Evolutionary conservation across 2,329 filamentous ascomycete species (phyloP), one percentile per base, ranked within the genome.

Genomic region (Hansfordia pulvinata): DNA sequence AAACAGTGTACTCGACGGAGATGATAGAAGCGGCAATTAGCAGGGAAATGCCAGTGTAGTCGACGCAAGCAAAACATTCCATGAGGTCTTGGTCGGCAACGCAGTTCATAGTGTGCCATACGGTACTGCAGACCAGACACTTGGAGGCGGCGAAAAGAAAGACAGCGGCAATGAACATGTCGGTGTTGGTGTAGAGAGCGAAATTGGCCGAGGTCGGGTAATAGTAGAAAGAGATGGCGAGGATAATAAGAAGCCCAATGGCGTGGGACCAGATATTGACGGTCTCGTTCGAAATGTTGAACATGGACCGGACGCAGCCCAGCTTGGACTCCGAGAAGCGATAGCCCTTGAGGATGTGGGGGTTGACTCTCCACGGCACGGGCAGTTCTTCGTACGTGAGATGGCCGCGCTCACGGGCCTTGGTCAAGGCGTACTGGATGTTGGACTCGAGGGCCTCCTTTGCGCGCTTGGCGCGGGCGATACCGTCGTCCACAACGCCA

Each of bases 91-190:
- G 76, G 39, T 93, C 82, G 11, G 88, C 85, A 29, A 96, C 92
- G 42, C 83, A 84, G 58, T 88, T 93, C 85, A 98, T 96, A 15
- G 90, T 94, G 58, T 98, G 90, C 90, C 90, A 98, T 46, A 96
- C 75, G 36, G 79, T 88, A 35, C 81, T 92, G 73, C 90, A 98
- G 47, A 88, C 74, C 29, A 98, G 70, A 45, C 88, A 96, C 53
- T 96, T 85, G 62, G 77, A 85, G 23, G 90, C 90, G 25, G 88
- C 90, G 46, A 93, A 82, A 60, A 98, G 94, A 65, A 98, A 98
- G 38, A 92, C 69, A 13, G 81, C 85, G 1, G 88, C 86, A 35
- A 98, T 85, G 45, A 90, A 69, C 32, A 96, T 72, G 48, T 98
- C 90, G 25, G 80, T 72, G 28, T 84, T 92, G 31, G 81, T 84